A percentile compares a stretch with the other conserved stretches of the same genome.
Evolutionary conservation across 1,139 yeast species (phyloP).

Genomic region (Geotrichum histeridarum): DNA sequence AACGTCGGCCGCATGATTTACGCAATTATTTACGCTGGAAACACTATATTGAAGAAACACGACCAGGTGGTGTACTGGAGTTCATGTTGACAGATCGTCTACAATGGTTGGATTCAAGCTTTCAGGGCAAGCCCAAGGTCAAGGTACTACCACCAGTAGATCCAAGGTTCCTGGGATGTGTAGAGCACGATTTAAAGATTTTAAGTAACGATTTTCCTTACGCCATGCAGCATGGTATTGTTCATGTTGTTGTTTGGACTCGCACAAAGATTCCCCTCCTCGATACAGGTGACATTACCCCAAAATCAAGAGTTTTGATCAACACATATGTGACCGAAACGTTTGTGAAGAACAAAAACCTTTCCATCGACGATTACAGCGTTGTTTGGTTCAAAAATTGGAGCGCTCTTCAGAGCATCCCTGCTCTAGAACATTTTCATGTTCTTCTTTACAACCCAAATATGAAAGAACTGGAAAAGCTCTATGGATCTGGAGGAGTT

Average conservation of each 20-base stretch:
- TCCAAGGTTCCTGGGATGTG: slow-evolving; percentile 26
- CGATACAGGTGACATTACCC: slow-evolving; percentile 28
- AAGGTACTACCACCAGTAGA: slow-evolving; percentile 18
- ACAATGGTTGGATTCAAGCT: slow-evolving; percentile 27
- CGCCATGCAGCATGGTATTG: slow-evolving; percentile 36
- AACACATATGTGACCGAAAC: slow-evolving; percentile 31
- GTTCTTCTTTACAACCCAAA: slow-evolving; percentile 34
- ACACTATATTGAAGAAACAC: slow-evolving; percentile 21
- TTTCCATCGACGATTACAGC: slow-evolving; percentile 23
- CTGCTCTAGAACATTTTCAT: slow-evolving; percentile 41
- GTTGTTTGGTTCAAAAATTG: slow-evolving; percentile 42
- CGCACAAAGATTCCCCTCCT: slow-evolving; percentile 35
- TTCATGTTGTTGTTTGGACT: slow-evolving; percentile 43
- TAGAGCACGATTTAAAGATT: slow-evolving; percentile 34
- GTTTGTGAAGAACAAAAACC: slow-evolving; percentile 29
- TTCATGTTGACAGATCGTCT: slow-evolving; percentile 33
- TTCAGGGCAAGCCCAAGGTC: slow-evolving; percentile 13
- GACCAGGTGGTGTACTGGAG: slow-evolving; percentile 31
- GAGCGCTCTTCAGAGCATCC: slow-evolving; percentile 39
- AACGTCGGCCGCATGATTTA: slow-evolving; percentile 36
- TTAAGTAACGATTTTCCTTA: slow-evolving; percentile 42
- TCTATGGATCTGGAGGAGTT: slow-evolving; percentile 19
- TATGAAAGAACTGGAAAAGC: slow-evolving; percentile 21
- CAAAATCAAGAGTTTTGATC: slow-evolving; percentile 27
- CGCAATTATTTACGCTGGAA: slow-evolving; percentile 35